Conservation (phyloP, 1,284 basidiomycete species). For the Ganoderma resinaceum region DNA sequence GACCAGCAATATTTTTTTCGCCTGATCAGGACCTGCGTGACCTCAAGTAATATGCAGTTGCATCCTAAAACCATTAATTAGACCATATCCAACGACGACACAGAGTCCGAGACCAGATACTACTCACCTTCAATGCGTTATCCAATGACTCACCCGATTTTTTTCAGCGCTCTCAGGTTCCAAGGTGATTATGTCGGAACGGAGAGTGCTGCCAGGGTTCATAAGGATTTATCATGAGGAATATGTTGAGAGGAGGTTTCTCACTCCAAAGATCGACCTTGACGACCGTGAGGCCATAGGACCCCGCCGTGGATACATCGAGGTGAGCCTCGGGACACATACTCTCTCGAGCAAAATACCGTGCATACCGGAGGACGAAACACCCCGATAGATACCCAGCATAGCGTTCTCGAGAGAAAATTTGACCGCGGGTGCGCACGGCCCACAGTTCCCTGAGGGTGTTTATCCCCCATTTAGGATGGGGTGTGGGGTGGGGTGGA, state of each 20-base stretch:
- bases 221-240: no score
- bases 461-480: constrained; percentile 42
- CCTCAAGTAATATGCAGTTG: constrained; percentile 34
- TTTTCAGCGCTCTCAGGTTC: no score
- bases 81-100: not conserved
- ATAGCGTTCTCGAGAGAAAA: not conserved
- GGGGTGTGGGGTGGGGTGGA: not conserved
- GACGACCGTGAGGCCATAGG: not conserved
- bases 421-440: not conserved
- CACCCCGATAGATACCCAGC: not conserved
- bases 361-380: not conserved
- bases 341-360: no score
- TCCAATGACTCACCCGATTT: no score
- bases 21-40: constrained; percentile 40
- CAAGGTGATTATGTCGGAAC: no score
- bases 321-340: not conserved
- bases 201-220: no score
- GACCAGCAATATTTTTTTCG: constrained; percentile 42
- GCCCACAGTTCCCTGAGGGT: constrained; percentile 45
- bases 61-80: not conserved
- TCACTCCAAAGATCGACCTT: no score
- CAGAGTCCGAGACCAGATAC: no score
- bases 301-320: no score
- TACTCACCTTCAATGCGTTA: no score
- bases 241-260: no score